These are phyloP conservation scores for Exophiala oligosperma DNA, from an alignment of 2,329 filamentous ascomycete species.

Conservation along the genomic window DNA sequence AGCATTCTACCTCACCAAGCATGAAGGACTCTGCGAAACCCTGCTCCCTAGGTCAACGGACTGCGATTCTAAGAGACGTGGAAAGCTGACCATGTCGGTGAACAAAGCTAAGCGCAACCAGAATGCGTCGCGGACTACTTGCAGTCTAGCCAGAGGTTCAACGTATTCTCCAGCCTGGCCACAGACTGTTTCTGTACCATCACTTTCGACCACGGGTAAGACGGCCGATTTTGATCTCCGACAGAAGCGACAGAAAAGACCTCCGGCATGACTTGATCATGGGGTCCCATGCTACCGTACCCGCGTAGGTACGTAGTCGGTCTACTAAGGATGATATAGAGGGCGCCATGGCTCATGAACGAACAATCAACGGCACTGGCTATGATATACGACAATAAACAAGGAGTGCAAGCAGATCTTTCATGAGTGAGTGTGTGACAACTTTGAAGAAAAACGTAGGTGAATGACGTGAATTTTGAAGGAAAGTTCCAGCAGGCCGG, in stretches of 20 bases:
- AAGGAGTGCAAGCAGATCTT: too few relatives aligned
- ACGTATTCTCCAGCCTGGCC: slow-evolving; percentile 34
- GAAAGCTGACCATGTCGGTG: slow-evolving; percentile 62
- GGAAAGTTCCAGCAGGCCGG: too few relatives aligned
- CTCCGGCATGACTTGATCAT: slow-evolving; percentile 48
- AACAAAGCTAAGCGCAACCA: slow-evolving; percentile 70
- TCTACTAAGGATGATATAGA: slow-evolving; percentile 38
- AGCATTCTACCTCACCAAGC: slow-evolving; percentile 68
- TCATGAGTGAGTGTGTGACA: too few relatives aligned
- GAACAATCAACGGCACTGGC: not conserved
- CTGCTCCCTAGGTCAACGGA: slow-evolving; percentile 28
- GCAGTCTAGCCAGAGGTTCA: slow-evolving; percentile 51
- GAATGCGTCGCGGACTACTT: slow-evolving; percentile 65
- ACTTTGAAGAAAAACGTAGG: too few relatives aligned
- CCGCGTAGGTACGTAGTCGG: slow-evolving; percentile 43
- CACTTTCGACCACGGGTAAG: slow-evolving; percentile 45
- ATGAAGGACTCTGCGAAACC: slow-evolving; percentile 74
- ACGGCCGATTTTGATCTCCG: slow-evolving; percentile 47
- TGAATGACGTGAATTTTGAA: too few relatives aligned
- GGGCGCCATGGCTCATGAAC: slow-evolving; percentile 3
- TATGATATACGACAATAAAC: not conserved
- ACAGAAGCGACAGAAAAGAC: slow-evolving; percentile 46
- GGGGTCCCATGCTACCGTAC: slow-evolving; percentile 49
- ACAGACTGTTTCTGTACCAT: slow-evolving; percentile 44
- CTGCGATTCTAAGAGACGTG: not conserved